These are phyloP conservation scores for Rutidosis leptorrhynchoides DNA, from an alignment of 129 eudicot genomes.

Conservation along the genomic window DNA sequence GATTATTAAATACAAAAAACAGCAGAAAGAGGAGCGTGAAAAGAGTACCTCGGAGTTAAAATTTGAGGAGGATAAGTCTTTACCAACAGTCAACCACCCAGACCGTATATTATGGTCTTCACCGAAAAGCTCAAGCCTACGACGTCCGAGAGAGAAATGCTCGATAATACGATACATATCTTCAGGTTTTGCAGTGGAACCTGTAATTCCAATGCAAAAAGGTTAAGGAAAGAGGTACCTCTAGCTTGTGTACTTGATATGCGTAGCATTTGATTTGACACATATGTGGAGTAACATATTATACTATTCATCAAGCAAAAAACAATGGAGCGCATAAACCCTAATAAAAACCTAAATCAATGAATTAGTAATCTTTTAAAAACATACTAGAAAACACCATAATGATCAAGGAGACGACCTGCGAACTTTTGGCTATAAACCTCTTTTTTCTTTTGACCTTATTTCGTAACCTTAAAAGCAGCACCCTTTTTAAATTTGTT, in stretches of 20 bases:
- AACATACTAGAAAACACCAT: too few relatives aligned
- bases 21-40: neutral
- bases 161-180: constrained; percentile 95
- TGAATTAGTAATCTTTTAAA: too few relatives aligned
- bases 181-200: constrained; percentile 98
- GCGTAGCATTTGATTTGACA: constrained; percentile 2
- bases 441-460: neutral
- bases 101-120: constrained; percentile 94
- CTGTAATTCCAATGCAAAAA: constrained; percentile 36
- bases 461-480: neutral
- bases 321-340: too few relatives aligned
- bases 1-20: too few relatives aligned
- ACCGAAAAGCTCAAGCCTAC: constrained; percentile 94
- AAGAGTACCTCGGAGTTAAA: constrained; percentile 68
- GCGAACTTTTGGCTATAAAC: neutral
- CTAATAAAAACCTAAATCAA: too few relatives aligned
- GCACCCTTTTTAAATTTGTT: neutral
- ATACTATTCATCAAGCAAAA: neutral
- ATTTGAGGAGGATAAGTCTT: constrained; percentile 85
- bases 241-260: neutral
- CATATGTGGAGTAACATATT: neutral
- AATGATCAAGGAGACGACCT: neutral
- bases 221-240: constrained; percentile 2
- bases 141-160: constrained; percentile 93
- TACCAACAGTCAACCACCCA: constrained; percentile 98